These are phyloP conservation scores for Tubosaeta sp. DNA, from an alignment of 768 basidiomycete genomes.

Conservation along the genomic window DNA sequence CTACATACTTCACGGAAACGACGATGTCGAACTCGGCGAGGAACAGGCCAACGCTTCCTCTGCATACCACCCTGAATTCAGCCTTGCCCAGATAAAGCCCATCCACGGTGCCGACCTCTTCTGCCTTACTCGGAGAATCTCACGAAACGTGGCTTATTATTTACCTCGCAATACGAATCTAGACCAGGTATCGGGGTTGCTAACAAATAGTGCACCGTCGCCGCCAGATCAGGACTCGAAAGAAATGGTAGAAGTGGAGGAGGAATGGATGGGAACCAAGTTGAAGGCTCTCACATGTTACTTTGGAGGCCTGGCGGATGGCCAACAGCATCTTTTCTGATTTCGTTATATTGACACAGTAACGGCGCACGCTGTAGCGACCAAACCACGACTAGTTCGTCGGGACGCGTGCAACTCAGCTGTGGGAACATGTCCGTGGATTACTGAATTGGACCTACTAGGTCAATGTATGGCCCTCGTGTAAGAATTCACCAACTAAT, in stretches of 20 bases:
- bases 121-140: conserved; percentile 61
- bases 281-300: conserved; percentile 94
- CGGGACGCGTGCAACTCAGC: no score
- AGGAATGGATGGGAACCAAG: conserved; percentile 94
- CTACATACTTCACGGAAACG: conserved; percentile 42
- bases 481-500: no score
- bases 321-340: conserved; percentile 61
- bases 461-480: no score
- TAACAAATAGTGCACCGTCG: conserved; percentile 15
- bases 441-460: no score
- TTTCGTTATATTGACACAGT: background rate
- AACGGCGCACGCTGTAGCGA: background rate
- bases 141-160: conserved; percentile 83
- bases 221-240: conserved; percentile 5
- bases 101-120: conserved; percentile 84
- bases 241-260: conserved; percentile 86
- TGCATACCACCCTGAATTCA: conserved; percentile 52
- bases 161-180: conserved; percentile 79
- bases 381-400: background rate
- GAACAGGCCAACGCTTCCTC: background rate
- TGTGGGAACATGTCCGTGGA: background rate
- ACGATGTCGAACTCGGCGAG: background rate
- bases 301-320: conserved; percentile 76
- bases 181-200: conserved; percentile 61
- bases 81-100: conserved; percentile 69